Base-by-base conservation (phyloP, 1,139 yeast species). In the Candida sp. region DNA sequence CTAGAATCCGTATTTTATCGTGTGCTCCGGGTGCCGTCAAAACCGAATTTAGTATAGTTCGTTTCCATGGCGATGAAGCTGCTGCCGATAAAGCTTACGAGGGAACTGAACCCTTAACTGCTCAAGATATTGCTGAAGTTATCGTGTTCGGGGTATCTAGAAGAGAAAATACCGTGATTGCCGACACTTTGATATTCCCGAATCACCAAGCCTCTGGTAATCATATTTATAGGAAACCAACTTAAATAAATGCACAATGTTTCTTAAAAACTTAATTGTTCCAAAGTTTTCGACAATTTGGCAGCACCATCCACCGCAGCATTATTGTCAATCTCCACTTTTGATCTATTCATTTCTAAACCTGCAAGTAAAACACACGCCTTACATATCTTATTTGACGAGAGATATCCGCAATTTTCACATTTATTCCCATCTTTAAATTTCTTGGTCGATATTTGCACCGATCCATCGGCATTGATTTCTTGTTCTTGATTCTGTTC, bases 311-410 rank as follows among this genome's bases (percentile, higher is more conserved):
- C 80, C 1, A 69, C 63, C 4, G 68, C 68, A 11, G 68, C 61
- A 45, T 79, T 77, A 21, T 72, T 76, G 5, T 80, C 87, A 4
- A 84, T 60, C 1, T 63, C 50, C 4, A 84, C 63, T 55, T 81
- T 80, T 0, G 93, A 87, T 53, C 95, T 73, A 51, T 78, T 84
- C 46, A 79, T 75, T 55, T 91, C 95, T 44, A 95, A 75, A 0
- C 97, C 97, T 46, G 87, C 90, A 39, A 95, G 68, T 35, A 93
- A 69, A 49, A 87, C 80, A 66, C 99, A 93, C 0, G 99, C 99
- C 64, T 93, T 93, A 66, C 99, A 93, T 9, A 90, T 79, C 55
- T 70, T 78, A 60, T 93, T 93, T 49, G 95, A 87, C 0, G 98
- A 87, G 36, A 95, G 68, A 59, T 93, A 93, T 0, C 98, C 97